These are phyloP conservation scores for Guyanaporus albipodus DNA, from an alignment of 768 basidiomycete species.

Conservation along the genomic window DNA sequence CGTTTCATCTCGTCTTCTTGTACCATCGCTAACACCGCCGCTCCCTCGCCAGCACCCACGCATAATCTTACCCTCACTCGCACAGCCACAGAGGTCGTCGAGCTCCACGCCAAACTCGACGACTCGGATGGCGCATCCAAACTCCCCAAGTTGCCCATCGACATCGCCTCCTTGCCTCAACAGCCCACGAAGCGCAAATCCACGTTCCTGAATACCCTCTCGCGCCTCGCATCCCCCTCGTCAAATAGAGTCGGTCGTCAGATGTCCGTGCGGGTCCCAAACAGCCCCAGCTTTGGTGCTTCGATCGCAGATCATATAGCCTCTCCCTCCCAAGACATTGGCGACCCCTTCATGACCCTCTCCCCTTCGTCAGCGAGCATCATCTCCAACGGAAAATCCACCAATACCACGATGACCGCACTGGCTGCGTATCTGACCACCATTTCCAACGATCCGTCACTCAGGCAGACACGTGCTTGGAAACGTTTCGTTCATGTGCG, in stretches of 20 bases:
- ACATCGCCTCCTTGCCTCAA: constrained; percentile 46
- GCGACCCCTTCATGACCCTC: constrained; percentile 57
- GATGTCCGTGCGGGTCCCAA: constrained; percentile 33
- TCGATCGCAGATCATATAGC: constrained; percentile 35
- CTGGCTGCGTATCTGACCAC: constrained; percentile 80
- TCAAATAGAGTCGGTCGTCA: constrained; percentile 48
- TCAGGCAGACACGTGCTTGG: constrained; percentile 72
- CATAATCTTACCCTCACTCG: constrained; percentile 87
- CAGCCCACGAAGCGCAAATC: constrained; percentile 70
- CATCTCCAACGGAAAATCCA: constrained; percentile 20
- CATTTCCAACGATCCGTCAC: constrained; percentile 59
- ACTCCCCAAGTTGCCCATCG: constrained; percentile 61
- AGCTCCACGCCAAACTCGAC: constrained; percentile 78
- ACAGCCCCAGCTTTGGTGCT: constrained; percentile 30
- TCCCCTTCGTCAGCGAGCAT: constrained; percentile 27
- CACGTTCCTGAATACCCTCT: constrained; percentile 81
- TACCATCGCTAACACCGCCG: constrained; percentile 28
- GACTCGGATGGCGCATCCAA: constrained; percentile 54
- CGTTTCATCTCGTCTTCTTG: constrained; percentile 17
- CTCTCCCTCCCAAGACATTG: constrained; percentile 53
- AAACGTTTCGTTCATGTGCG: constrained; percentile 82
- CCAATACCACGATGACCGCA: constrained; percentile 54
- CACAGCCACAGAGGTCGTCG: constrained; percentile 69
- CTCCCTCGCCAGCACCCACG: constrained; percentile 62
- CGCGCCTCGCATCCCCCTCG: constrained; percentile 73